phyloP scores from a whole-genome alignment of 129 eudicot species.

The Solidago caesia region DNA sequence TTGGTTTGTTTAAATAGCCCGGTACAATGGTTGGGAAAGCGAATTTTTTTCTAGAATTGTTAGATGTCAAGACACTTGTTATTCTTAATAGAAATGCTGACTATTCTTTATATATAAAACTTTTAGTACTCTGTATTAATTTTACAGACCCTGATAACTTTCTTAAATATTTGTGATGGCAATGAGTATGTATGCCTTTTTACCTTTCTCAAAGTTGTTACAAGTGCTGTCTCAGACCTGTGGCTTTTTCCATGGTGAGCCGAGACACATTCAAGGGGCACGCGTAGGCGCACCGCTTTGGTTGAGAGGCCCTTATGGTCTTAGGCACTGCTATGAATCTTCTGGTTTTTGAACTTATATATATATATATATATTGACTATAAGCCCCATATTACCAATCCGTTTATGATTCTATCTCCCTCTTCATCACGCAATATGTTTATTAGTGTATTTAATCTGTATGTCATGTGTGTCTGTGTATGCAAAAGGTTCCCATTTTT shows the following conservation, averaged over 20 bases:
- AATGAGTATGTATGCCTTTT: constrained; percentile 5
- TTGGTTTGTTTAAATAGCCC: neutral
- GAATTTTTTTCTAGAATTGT: neutral
- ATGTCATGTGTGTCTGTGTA: too few species aligned
- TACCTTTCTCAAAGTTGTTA: neutral
- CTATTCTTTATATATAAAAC: neutral
- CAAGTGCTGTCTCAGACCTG: too few species aligned
- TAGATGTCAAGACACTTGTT: neutral
- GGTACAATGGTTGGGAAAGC: neutral
- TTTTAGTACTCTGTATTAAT: too few species aligned
- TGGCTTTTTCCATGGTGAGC: too few species aligned
- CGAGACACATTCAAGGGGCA: too few species aligned
- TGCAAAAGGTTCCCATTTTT: too few species aligned
- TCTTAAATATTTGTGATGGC: neutral
- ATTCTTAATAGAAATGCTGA: neutral
- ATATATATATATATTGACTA: too few species aligned
- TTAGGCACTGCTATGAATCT: neutral
- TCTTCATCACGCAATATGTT: too few species aligned
- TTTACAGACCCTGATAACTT: neutral
- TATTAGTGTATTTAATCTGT: too few species aligned
- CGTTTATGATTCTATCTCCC: too few species aligned
- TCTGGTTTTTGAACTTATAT: neutral
- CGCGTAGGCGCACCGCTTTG: too few species aligned
- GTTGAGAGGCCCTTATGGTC: too few species aligned
- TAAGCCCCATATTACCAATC: neutral